Conservation (phyloP, 768 basidiomycete genomes). For the Hygrocybe coccinea region DNA sequence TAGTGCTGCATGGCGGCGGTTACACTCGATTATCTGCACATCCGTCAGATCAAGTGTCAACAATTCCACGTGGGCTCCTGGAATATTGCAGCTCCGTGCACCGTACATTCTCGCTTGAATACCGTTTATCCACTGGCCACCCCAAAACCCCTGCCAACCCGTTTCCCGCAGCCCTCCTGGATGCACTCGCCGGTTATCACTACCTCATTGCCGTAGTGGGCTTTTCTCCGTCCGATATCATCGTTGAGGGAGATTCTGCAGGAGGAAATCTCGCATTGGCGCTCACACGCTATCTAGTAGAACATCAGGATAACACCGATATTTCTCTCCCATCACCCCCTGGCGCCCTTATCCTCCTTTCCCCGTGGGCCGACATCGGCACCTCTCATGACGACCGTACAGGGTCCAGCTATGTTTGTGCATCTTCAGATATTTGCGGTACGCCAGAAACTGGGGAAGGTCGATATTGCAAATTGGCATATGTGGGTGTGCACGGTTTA, state of each 20-base stretch:
- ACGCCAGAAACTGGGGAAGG: conserved; percentile 13
- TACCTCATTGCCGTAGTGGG: conserved; percentile 58
- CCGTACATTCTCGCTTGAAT: conserved; percentile 62
- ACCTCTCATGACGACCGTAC: conserved; percentile 35
- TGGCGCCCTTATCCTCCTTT: conserved; percentile 47
- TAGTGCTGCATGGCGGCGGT: conserved; percentile 60
- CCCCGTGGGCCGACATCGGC: conserved; percentile 53
- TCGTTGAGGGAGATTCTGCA: conserved; percentile 73
- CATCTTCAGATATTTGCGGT: conserved; percentile 37
- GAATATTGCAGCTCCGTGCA: conserved; percentile 37
- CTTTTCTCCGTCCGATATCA: conserved; percentile 55
- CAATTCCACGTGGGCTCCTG: conserved; percentile 45
- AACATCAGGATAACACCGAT: conserved; percentile 34
- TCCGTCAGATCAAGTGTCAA: conserved; percentile 43
- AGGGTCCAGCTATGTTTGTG: conserved; percentile 34
- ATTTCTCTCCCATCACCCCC: conserved; percentile 41
- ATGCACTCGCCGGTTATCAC: conserved; percentile 67
- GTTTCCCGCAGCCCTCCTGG: conserved; percentile 73
- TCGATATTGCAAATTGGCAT: conserved; percentile 36
- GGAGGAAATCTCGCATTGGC: conserved; percentile 70
- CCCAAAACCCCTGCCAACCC: conserved; percentile 43
- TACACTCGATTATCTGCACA: conserved; percentile 44
- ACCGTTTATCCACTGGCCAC: conserved; percentile 53
- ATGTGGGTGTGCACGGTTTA: conserved; percentile 45
- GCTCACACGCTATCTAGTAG: conserved; percentile 56